Evolutionary conservation across 139 green algal genomes (phyloP), one percentile per base, ranked within the genome.

Genomic region (Auxenochlorella protothecoides): DNA sequence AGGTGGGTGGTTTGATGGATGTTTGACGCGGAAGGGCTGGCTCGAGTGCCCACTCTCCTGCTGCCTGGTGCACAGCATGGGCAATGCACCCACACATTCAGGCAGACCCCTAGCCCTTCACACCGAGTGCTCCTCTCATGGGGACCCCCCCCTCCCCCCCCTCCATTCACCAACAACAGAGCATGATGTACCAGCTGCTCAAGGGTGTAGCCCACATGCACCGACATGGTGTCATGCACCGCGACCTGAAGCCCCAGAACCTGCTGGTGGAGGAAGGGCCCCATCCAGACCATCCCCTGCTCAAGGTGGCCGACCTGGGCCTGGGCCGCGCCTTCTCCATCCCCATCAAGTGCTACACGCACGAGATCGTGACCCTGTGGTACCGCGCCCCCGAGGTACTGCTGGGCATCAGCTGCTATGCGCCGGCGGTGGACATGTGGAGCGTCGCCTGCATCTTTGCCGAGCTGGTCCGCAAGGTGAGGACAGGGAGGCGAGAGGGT

Each of bases 311-410:
- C 14, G 95, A 99, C 79, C 83, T 99, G 68, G 95, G 95, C 14
- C 80, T 99, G 59, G 95, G 91, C 11, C 85, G 95, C 5, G 88
- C 91, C 14, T 98, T 98, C 83, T 91, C 87, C 74, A 89, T 99
- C n/a, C 95, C 95, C n/a, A 85, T 99, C 68, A 96, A 97, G 80
- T 89, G 81, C 68, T 99, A 98, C 86, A 99, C 95, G 51, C 95
- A 99, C 79, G 95, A 99, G 87, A 95, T 98, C 68, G 94, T 98
- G 9, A 98, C 95, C 8, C 81, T 99, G 72, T 98, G 95, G 93
- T 99, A 99, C 83, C 82, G 95, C 4, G 95, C 95, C 4, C 95
- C 95, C 7, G 95, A 99, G 85, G 93, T 99, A 55, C 82, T 99
- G 72, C 85, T 99, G 66, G 95, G 95, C 3, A 84, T 86, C 7